A percentile compares a stretch with the other conserved stretches of the same genome.
Conservation (phyloP, 768 basidiomycete genomes). For the Termitomyces sp. region DNA sequence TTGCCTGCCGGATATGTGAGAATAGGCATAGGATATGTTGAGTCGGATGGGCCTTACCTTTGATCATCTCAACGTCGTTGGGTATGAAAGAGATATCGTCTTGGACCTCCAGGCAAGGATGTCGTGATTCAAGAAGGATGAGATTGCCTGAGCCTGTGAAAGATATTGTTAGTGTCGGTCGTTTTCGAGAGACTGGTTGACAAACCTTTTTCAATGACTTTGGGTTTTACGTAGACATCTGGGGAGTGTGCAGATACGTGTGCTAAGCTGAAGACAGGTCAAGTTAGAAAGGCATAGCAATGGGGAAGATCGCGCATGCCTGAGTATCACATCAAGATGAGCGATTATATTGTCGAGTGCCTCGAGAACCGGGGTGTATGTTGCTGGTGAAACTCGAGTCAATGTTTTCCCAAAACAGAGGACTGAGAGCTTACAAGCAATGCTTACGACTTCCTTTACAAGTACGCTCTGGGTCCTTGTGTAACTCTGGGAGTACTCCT, state of each 20-base stretch:
- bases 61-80: conserved; percentile 94
- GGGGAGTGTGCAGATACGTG: conserved; percentile 88
- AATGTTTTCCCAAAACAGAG: conserved; percentile 22
- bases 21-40: not conserved
- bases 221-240: conserved; percentile 85
- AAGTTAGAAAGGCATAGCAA: not conserved
- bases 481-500: conserved; percentile 66
- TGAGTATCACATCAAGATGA: conserved; percentile 86
- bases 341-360: conserved; percentile 80
- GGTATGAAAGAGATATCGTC: conserved; percentile 94
- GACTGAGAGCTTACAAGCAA: conserved; percentile 65
- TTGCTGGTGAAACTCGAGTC: conserved; percentile 49
- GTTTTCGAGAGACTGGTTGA: not conserved
- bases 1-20: conserved; percentile 41
- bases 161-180: conserved; percentile 3
- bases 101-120: conserved; percentile 96
- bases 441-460: conserved; percentile 90
- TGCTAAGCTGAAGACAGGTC: conserved; percentile 63
- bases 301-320: conserved; percentile 40
- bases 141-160: conserved; percentile 72
- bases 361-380: conserved; percentile 89
- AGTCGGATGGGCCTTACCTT: conserved; percentile 44
- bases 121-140: conserved; percentile 80
- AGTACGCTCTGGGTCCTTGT: conserved; percentile 71
- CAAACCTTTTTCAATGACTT: conserved; percentile 69